Base-by-base conservation (phyloP, 208 protist genomes). In the Trypanosomatidae sp. region DNA sequence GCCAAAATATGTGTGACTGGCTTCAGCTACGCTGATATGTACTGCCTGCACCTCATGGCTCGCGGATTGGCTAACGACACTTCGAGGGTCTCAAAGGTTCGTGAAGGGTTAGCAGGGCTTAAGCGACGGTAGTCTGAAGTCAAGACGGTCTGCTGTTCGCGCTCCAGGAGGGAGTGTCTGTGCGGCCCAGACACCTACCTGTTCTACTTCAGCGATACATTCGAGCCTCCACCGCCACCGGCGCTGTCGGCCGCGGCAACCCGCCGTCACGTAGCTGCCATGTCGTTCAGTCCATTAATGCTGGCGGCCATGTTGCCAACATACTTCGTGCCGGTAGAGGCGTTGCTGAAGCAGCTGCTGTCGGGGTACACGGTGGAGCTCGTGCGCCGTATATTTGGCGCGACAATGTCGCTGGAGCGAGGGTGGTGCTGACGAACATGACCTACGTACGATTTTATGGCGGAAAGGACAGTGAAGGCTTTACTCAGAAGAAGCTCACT, bases 271-370 rank as follows among this genome's bases (percentile, higher is more conserved):
- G 5, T 8, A n/a, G 64, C 64, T 25, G 25, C 28, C 33, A 75
- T 56, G 36, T 49, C 74, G 59, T 89, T 91, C 62, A 85, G 77
- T 10, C 82, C 87, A n/a, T 60, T 77, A 62, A 83, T 82, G 75
- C 77, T 92, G 46, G 79, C 78, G 22, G 62, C 80, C 39, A 65
- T 84, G 69, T n/a, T 90, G 50, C 82, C 87, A 43, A 85, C 80
- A 0, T 85, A 80, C 68, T 92, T 92, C 62, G 80, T 92, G 43
- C 87, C 87, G 15, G 64, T 92, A 71, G 70, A 73, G 8, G 69
- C 65, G 46, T 58, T 92, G n/a, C 68, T 88, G 43, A 30, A 41
- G 43, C 69, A 65, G 67, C 79, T 92, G 49, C 87, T 84, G 28
- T 43, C 60, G 2, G 87, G 87, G 12, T 92, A 92, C 74, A 92